These are phyloP conservation scores for Aspergillus olivimuriae DNA, from an alignment of 495 filamentous ascomycete genomes.

Conservation along the genomic window DNA sequence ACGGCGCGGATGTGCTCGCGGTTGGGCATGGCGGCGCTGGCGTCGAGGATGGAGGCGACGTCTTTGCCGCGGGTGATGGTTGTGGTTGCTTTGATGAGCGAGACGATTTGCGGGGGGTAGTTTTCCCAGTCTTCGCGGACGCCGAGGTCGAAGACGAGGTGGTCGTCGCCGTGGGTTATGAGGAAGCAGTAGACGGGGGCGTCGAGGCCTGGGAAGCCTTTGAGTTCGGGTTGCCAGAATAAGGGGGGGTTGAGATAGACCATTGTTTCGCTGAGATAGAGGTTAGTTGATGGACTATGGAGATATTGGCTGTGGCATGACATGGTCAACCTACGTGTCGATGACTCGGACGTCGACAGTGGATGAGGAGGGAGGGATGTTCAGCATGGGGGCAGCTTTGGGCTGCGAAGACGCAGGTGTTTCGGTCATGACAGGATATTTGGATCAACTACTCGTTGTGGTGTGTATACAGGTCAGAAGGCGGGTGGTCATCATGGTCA, in stretches of 20 bases:
- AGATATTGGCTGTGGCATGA: neutral
- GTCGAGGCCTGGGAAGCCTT: neutral
- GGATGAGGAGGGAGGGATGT: conserved; percentile 2
- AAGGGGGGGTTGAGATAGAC: neutral
- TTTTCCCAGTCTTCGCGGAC: conserved; percentile 6
- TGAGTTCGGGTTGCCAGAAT: neutral
- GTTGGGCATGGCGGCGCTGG: no score
- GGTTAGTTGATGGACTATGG: neutral
- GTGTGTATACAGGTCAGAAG: no score
- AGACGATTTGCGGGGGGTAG: neutral
- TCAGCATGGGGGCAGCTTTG: neutral
- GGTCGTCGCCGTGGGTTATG: neutral
- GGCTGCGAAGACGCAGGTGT: no score
- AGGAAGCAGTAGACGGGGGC: neutral
- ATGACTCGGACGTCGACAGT: conserved; percentile 3
- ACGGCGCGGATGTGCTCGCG: no score
- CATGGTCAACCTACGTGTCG: conserved; percentile 2
- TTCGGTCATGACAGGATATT: no score
- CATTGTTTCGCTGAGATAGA: neutral
- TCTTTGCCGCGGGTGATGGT: no score
- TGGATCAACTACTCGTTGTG: no score
- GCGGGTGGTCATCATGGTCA: no score
- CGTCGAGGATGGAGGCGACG: no score
- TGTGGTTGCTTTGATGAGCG: neutral
- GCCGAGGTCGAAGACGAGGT: conserved; percentile 5